These are phyloP conservation scores for Wickerhamomyces subpelliculosus DNA, from an alignment of 805 yeast genomes.

Conservation along the genomic window DNA sequence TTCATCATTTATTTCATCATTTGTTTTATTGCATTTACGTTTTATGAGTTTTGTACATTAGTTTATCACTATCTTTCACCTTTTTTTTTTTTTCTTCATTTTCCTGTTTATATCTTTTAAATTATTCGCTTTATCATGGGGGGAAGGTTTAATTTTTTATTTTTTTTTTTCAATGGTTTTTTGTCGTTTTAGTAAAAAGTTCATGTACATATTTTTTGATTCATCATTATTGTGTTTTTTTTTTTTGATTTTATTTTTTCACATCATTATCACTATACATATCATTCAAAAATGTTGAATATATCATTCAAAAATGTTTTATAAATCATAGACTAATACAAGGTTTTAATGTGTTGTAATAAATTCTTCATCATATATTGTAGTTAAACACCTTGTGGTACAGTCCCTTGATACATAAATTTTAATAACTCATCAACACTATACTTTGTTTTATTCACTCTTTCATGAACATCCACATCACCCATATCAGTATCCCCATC, in stretches of 20 bases:
- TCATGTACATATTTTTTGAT: not conserved
- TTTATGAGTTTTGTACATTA: not conserved
- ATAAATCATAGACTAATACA: not conserved
- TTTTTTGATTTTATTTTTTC: not conserved
- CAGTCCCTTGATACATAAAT: conserved; percentile 39
- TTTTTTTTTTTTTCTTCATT: too few relatives aligned
- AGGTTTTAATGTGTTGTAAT: not conserved
- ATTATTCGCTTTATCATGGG: not conserved
- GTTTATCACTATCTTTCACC: too few relatives aligned
- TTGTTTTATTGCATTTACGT: not conserved
- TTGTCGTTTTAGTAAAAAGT: too few relatives aligned
- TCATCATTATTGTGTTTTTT: too few relatives aligned
- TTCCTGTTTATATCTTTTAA: not conserved
- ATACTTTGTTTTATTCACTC: conserved; percentile 14
- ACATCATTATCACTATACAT: not conserved
- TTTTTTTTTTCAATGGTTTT: too few relatives aligned
- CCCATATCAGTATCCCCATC: conserved; percentile 7
- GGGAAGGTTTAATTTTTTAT: too few relatives aligned
- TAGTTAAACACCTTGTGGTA: conserved; percentile 6
- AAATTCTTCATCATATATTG: not conserved
- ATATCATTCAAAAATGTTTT: not conserved
- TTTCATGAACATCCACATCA: conserved; percentile 7
- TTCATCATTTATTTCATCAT: not conserved
- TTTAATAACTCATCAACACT: conserved; percentile 33
- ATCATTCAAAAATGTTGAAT: not conserved